These are phyloP conservation scores for Thelephora aurantiotincta DNA, from an alignment of 768 basidiomycete species.

Conservation along the genomic window DNA sequence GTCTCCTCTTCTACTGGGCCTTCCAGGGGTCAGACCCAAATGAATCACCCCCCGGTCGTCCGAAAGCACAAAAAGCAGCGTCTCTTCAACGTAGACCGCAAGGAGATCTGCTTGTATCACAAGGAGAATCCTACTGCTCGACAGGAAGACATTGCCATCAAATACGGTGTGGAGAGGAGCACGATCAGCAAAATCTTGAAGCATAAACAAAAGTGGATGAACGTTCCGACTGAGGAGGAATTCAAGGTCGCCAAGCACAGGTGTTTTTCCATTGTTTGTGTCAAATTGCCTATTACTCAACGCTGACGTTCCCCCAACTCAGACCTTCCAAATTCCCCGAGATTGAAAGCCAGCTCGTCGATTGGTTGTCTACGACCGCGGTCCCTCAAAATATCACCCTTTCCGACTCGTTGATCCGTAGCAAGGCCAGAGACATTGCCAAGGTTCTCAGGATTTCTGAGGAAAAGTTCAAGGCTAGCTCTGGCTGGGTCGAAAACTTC, in stretches of 20 bases:
- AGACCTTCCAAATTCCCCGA: slow-evolving; percentile 75
- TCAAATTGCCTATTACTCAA: neutral
- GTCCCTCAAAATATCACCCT: slow-evolving; percentile 29
- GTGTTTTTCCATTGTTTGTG: slow-evolving; percentile 21
- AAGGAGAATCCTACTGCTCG: slow-evolving; percentile 48
- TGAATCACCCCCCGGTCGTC: slow-evolving; percentile 12
- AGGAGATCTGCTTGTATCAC: slow-evolving; percentile 58
- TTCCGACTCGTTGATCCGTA: slow-evolving; percentile 51
- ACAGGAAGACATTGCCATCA: slow-evolving; percentile 73
- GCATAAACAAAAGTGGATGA: slow-evolving; percentile 71
- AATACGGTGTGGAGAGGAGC: slow-evolving; percentile 74
- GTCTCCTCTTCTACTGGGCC: slow-evolving; percentile 26
- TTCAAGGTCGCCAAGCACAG: slow-evolving; percentile 56
- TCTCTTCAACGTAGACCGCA: slow-evolving; percentile 62
- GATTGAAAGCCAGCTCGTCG: slow-evolving; percentile 50
- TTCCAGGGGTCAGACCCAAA: neutral
- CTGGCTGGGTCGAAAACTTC: slow-evolving; percentile 89
- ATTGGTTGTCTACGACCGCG: slow-evolving; percentile 44
- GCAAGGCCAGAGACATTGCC: slow-evolving; percentile 57
- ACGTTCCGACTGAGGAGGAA: slow-evolving; percentile 42
- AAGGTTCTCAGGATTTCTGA: slow-evolving; percentile 37
- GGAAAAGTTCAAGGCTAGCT: slow-evolving; percentile 81
- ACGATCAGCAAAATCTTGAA: slow-evolving; percentile 92
- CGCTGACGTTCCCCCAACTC: slow-evolving; percentile 4
- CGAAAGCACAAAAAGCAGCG: slow-evolving; percentile 56